These are phyloP conservation scores for Physcomitrellopsis africana DNA, from an alignment of 225 moss, liverwort and hornwort genomes.

Conservation along the genomic window DNA sequence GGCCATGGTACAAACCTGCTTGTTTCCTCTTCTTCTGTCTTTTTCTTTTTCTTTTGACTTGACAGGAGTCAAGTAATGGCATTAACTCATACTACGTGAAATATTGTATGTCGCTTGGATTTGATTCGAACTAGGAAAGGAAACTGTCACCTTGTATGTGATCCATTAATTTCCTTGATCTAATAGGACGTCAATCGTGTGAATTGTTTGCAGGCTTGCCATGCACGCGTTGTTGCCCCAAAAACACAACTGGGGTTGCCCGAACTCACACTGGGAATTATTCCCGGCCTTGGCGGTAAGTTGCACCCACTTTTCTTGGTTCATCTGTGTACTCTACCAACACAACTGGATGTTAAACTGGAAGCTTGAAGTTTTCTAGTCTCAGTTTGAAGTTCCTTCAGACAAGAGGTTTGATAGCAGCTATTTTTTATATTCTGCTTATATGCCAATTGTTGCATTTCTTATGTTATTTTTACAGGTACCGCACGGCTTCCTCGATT, in stretches of 20 bases:
- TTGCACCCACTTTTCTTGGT: background rate
- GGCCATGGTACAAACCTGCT: constrained; percentile 67
- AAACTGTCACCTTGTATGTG: no score
- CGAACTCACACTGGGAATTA: constrained; percentile 88
- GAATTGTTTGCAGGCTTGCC: constrained; percentile 62
- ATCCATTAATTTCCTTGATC: background rate
- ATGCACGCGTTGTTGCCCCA: constrained; percentile 80
- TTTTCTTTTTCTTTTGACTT: constrained; percentile 5
- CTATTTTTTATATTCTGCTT: background rate
- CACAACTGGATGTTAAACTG: background rate
- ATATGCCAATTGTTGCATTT: constrained; percentile 14
- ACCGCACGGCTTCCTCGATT: constrained; percentile 91
- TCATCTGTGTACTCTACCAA: background rate
- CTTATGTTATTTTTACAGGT: constrained; percentile 42
- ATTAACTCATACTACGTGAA: no score
- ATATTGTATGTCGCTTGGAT: no score
- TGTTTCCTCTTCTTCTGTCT: background rate
- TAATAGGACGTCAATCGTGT: background rate
- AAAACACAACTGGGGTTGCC: constrained; percentile 79
- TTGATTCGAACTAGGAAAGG: no score
- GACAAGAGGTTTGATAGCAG: background rate
- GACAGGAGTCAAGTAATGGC: background rate
- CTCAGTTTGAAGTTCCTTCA: constrained; percentile 1
- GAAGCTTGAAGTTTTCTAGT: background rate
- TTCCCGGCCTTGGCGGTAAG: constrained; percentile 90